Conservation (phyloP, 495 filamentous ascomycete genomes). For the Penicillium cosmopolitanum region DNA sequence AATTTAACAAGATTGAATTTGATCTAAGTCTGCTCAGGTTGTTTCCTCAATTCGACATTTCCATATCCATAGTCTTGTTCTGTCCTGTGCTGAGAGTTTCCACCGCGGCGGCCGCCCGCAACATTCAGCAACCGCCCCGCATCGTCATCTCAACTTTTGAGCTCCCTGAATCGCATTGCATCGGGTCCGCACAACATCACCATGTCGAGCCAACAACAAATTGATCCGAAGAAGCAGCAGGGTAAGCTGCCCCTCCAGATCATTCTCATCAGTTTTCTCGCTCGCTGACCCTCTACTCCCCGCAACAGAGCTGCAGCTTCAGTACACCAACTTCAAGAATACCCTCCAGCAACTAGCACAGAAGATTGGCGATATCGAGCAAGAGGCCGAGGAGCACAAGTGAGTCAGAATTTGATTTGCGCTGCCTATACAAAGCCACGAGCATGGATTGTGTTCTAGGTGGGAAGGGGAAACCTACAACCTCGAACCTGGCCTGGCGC, state of each 20-base stretch:
- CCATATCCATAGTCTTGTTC: background rate
- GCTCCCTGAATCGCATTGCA: constrained; percentile 19
- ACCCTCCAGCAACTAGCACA: constrained; percentile 89
- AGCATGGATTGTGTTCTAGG: background rate
- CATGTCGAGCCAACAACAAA: constrained; percentile 52
- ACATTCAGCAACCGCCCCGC: constrained; percentile 36
- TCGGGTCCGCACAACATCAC: constrained; percentile 22
- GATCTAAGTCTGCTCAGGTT: too few species aligned
- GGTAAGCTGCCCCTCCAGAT: constrained; percentile 52
- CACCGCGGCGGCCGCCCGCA: constrained; percentile 17
- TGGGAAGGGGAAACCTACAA: background rate
- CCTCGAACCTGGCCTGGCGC: background rate
- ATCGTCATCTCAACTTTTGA: constrained; percentile 42
- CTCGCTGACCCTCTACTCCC: constrained; percentile 22
- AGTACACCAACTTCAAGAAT: constrained; percentile 96
- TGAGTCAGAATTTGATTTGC: constrained; percentile 48
- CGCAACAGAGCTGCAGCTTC: constrained; percentile 79
- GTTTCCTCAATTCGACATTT: background rate
- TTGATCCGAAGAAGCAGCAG: constrained; percentile 77
- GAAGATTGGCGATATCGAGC: constrained; percentile 96
- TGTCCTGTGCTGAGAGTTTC: background rate
- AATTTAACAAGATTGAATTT: too few species aligned
- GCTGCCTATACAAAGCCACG: background rate
- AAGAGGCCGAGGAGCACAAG: constrained; percentile 98
- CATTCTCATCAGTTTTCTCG: constrained; percentile 1